A percentile compares a stretch with the other conserved stretches of the same genome.
Evolutionary conservation across 352 stramenopile genomes (phyloP).

Genomic region (Phytophthora hybrid): DNA sequence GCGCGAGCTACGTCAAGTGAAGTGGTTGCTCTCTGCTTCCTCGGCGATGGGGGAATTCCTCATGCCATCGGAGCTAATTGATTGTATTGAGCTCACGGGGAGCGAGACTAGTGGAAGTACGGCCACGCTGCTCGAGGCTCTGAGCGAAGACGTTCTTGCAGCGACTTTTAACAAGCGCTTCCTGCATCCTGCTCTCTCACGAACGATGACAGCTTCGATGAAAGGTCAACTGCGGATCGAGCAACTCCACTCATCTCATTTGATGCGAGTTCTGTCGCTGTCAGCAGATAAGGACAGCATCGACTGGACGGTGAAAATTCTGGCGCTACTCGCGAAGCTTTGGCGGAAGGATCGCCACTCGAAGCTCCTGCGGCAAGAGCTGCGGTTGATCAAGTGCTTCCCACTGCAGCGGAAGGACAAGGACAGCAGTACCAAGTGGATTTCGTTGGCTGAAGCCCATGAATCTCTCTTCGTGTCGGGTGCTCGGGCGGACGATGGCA

Average conservation of each 20-base stretch:
- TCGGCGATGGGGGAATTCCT: constrained; percentile 20
- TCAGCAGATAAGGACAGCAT: constrained; percentile 48
- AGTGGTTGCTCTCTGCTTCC: constrained; percentile 50
- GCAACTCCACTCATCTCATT: constrained; percentile 64
- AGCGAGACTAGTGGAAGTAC: constrained; percentile 25
- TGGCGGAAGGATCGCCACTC: constrained; percentile 64
- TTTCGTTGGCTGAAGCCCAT: constrained; percentile 53
- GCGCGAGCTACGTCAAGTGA: constrained; percentile 57
- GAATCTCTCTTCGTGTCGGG: constrained; percentile 43
- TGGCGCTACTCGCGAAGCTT: constrained; percentile 64
- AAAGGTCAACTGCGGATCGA: constrained; percentile 75
- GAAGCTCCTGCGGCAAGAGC: constrained; percentile 60
- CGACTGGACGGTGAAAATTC: constrained; percentile 48
- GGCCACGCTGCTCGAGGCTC: constrained; percentile 18
- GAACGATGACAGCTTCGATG: constrained; percentile 47
- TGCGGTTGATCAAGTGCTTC: constrained; percentile 81
- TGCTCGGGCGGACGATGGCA: constrained; percentile 9
- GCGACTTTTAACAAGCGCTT: constrained; percentile 61
- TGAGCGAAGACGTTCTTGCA: constrained; percentile 37
- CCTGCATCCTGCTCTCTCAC: constrained; percentile 54
- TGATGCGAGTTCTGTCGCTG: constrained; percentile 62
- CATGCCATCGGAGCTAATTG: constrained; percentile 55
- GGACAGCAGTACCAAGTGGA: constrained; percentile 35
- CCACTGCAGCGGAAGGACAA: constrained; percentile 46
- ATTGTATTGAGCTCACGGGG: constrained; percentile 38